Conservation (phyloP, 305 asterid genomes). For the Fraxinus dipetala region DNA sequence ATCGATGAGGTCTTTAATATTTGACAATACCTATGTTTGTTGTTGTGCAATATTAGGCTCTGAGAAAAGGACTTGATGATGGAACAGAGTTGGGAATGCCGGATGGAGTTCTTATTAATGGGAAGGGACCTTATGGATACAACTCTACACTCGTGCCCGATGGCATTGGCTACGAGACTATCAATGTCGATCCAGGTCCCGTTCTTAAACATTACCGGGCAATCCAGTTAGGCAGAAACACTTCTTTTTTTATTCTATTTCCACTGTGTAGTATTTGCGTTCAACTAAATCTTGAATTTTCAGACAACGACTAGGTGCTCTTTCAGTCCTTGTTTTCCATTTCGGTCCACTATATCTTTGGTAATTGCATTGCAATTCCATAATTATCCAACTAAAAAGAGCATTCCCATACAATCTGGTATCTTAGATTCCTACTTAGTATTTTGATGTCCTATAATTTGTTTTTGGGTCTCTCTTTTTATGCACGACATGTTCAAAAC, state of each 20-base stretch:
- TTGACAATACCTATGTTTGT: not conserved
- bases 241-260: not conserved
- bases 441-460: not conserved
- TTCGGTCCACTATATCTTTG: not conserved
- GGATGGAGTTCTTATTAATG: slow-evolving; percentile 94
- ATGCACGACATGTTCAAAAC: not conserved
- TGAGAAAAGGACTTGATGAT: slow-evolving; percentile 57
- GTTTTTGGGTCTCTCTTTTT: not conserved
- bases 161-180: slow-evolving; percentile 69
- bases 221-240: not conserved
- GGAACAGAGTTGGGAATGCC: slow-evolving; percentile 87
- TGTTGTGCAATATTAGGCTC: slow-evolving; percentile 42
- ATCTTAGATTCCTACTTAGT: not conserved
- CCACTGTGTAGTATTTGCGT: not conserved
- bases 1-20: not conserved
- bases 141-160: slow-evolving; percentile 71
- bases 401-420: not conserved
- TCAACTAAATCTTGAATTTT: not conserved
- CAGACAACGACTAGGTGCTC: not conserved
- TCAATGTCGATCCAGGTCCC: slow-evolving; percentile 82
- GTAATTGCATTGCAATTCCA: not conserved
- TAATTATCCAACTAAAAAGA: not conserved
- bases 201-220: not conserved
- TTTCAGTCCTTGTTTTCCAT: not conserved
- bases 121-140: slow-evolving; percentile 92